Base-by-base conservation (phyloP, 192 early-diverging fungal genomes). In the Phlyctochytrium planicorne region DNA sequence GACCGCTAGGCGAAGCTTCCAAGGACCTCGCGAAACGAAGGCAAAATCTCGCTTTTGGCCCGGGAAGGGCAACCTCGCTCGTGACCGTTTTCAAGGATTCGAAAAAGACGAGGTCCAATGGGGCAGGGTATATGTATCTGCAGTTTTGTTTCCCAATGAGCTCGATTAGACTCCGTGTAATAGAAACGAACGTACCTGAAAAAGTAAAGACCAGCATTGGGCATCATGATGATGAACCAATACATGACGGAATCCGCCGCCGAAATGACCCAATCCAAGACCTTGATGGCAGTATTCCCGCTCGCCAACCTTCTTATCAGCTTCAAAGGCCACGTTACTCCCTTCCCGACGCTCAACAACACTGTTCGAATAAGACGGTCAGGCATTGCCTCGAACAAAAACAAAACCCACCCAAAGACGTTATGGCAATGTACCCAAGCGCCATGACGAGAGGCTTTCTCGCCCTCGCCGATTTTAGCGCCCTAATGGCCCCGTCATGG, bases 171-270 rank as follows among this genome's bases (percentile, higher is more conserved):
- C n/a, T n/a, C 40, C 20, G 6, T 47, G 40, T 6, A 20, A 20
- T 20, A 47, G 40, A 14, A 14, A 6, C 6, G 20, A 20, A 20
- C 40, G 6, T 47, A 47, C 27, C 55, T 12, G 27, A 57, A 25
- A 57, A 57, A 57, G 27, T 57, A 57, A 4, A 57, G 27, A 4
- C 55, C 55, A 14, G 55, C 55, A 27, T 57, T 57, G 14, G 55
- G 55, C 55, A 57, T 57, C 55, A 25, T 57, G 14, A 57, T 27
- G 55, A 57, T 12, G 25, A 57, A 57, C 55, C 55, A 57, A 14
- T 24, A 57, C 55, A 57, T 29, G 14, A 57, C 55, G 6, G 55
- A 12, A 57, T 57, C 55, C 12, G 55, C 55, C 10, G 25, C 25
- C 55, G 12, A 10, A 27, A 57, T 57, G 10, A 25, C 27, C 6